These are phyloP conservation scores for Lichtheimia ramosa DNA, from an alignment of 371 early-diverging fungal species.

Conservation along the genomic window DNA sequence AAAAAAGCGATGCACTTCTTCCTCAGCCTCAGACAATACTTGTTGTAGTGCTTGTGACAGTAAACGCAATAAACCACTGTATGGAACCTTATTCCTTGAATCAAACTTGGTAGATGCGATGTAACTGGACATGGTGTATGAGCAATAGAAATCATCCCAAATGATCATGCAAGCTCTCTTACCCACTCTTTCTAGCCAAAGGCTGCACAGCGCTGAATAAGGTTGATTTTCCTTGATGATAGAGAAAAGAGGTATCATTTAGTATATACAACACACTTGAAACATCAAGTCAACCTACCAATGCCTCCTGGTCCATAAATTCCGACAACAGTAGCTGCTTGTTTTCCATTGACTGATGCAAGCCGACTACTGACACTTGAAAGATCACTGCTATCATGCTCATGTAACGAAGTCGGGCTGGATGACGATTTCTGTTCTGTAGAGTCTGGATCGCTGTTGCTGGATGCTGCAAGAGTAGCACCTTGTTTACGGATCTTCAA, in stretches of 20 bases:
- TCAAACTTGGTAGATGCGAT: conserved; percentile 43
- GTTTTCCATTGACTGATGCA: too few species aligned
- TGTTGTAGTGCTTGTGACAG: conserved; percentile 47
- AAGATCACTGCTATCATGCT: too few species aligned
- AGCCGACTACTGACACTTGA: too few species aligned
- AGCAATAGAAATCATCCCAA: background rate
- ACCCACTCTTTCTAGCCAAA: conserved; percentile 43
- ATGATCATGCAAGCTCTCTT: conserved; percentile 1
- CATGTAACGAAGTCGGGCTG: too few species aligned
- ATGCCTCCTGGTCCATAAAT: conserved; percentile 45
- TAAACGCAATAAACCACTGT: conserved; percentile 35
- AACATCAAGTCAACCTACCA: conserved; percentile 5
- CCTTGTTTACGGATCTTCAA: too few species aligned
- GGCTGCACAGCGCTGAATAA: conserved; percentile 35
- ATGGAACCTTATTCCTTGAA: conserved; percentile 37
- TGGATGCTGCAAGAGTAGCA: too few species aligned
- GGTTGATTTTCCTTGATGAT: conserved; percentile 39
- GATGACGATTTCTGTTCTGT: too few species aligned
- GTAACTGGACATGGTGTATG: conserved; percentile 15
- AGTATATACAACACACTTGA: background rate
- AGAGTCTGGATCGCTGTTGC: too few species aligned
- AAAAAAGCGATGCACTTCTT: conserved; percentile 35
- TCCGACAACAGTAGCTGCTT: conserved; percentile 23
- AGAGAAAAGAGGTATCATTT: background rate
- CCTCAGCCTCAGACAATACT: conserved; percentile 41